Percentiles rank a stretch among this genome's conserved stretches.
Conservation (phyloP, 2,329 filamentous ascomycete species). For the Apiospora saccharicola region DNA sequence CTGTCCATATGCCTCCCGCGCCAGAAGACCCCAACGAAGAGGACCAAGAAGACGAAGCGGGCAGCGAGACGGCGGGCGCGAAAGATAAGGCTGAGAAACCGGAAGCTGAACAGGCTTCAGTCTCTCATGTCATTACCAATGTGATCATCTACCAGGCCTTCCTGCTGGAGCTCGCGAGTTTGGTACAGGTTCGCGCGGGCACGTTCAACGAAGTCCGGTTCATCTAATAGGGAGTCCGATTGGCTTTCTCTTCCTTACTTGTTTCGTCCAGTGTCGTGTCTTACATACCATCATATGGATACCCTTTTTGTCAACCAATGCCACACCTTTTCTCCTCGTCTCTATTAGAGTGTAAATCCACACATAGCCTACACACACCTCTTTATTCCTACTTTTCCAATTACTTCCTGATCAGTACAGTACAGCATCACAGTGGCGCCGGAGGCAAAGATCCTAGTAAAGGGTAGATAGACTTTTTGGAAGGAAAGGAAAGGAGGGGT, state of each 20-base stretch:
- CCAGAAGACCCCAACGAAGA: background rate
- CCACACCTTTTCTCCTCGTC: too few relatives aligned
- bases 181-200: conserved; percentile 77
- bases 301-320: too few relatives aligned
- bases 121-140: conserved; percentile 83
- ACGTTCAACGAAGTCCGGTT: conserved; percentile 80
- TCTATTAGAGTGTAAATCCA: too few relatives aligned
- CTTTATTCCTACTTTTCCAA: background rate
- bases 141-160: conserved; percentile 82
- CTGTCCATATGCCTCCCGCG: background rate
- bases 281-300: background rate
- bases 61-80: conserved; percentile 20
- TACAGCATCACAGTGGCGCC: background rate
- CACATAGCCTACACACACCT: background rate
- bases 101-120: conserved; percentile 60
- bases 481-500: background rate
- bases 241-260: background rate
- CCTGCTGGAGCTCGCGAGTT: conserved; percentile 75
- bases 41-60: background rate
- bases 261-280: background rate
- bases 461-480: background rate
- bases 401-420: background rate
- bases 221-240: conserved; percentile 40
- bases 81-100: conserved; percentile 31
- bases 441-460: background rate